phyloP scores from a whole-genome alignment of 306 rosid genomes.

The Pterocarpus macrocarpus region DNA sequence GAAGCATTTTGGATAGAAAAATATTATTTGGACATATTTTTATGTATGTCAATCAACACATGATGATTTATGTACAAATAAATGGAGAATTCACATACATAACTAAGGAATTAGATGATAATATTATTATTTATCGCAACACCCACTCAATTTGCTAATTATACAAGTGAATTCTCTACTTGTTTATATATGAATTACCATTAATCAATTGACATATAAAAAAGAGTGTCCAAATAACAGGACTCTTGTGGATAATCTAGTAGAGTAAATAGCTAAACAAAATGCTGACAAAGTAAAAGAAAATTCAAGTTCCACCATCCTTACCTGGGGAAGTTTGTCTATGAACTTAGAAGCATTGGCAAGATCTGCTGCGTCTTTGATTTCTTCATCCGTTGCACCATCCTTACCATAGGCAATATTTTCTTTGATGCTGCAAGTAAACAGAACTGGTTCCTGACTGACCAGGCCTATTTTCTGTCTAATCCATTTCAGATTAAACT shows the following conservation, averaged over 20 bases:
- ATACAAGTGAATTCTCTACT: too few species aligned
- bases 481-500: conserved; percentile 56
- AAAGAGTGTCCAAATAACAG: too few species aligned
- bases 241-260: background rate
- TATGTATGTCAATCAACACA: too few species aligned
- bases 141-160: too few species aligned
- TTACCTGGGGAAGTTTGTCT: conserved; percentile 60
- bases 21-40: too few species aligned
- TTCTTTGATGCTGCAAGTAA: conserved; percentile 56
- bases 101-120: too few species aligned
- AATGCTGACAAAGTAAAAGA: background rate
- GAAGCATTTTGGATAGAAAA: background rate
- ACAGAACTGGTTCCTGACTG: conserved; percentile 61
- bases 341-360: conserved; percentile 59
- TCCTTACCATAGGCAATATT: conserved; percentile 62
- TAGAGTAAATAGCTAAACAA: background rate
- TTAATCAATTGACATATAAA: too few species aligned
- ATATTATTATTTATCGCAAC: too few species aligned
- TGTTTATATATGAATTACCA: too few species aligned
- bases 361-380: conserved; percentile 51
- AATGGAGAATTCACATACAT: too few species aligned
- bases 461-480: conserved; percentile 58
- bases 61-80: too few species aligned
- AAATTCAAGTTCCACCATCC: background rate
- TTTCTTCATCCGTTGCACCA: conserved; percentile 55